Evolutionary conservation across 2,329 filamentous ascomycete genomes (phyloP).

Genomic region (Lachnellula hyalina): DNA sequence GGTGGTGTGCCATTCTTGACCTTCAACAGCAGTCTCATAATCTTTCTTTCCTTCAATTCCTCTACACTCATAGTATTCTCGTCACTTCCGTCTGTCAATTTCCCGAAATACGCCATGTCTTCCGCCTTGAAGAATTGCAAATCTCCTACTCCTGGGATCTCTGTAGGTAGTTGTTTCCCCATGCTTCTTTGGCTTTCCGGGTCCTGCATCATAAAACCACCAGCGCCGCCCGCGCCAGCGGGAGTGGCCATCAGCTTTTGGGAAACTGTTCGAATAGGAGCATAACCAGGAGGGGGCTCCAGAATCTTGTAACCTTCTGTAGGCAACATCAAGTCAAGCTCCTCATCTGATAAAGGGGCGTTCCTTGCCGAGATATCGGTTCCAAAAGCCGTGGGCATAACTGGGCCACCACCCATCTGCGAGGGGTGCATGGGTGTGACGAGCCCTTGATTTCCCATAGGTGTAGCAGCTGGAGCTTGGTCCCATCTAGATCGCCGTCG

Average conservation of each 20-base stretch:
- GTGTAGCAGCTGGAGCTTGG: conserved; percentile 77
- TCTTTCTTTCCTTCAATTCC: conserved; percentile 95
- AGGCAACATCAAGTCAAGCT: conserved; percentile 86
- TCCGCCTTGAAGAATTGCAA: conserved; percentile 98
- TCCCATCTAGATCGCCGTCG: conserved; percentile 88
- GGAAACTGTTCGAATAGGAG: conserved; percentile 70
- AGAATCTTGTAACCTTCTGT: conserved; percentile 90
- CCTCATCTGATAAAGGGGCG: conserved; percentile 82
- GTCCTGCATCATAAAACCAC: conserved; percentile 96
- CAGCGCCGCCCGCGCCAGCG: conserved; percentile 52
- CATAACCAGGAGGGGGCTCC: conserved; percentile 86
- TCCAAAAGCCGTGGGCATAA: conserved; percentile 62
- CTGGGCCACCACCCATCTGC: conserved; percentile 46
- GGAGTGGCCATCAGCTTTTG: conserved; percentile 72
- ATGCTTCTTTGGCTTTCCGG: conserved; percentile 76
- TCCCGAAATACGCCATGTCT: conserved; percentile 98
- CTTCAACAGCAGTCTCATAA: conserved; percentile 93
- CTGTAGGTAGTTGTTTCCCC: conserved; percentile 87
- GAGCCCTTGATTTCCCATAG: conserved; percentile 66
- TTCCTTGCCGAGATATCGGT: conserved; percentile 77
- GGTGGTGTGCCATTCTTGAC: conserved; percentile 99
- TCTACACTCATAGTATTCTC: conserved; percentile 90
- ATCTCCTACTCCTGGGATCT: conserved; percentile 93
- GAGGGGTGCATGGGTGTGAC: conserved; percentile 74
- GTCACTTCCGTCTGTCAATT: conserved; percentile 89